These are phyloP conservation scores for Ogataea salicorniae DNA, from an alignment of 805 yeast genomes.

Conservation along the genomic window DNA sequence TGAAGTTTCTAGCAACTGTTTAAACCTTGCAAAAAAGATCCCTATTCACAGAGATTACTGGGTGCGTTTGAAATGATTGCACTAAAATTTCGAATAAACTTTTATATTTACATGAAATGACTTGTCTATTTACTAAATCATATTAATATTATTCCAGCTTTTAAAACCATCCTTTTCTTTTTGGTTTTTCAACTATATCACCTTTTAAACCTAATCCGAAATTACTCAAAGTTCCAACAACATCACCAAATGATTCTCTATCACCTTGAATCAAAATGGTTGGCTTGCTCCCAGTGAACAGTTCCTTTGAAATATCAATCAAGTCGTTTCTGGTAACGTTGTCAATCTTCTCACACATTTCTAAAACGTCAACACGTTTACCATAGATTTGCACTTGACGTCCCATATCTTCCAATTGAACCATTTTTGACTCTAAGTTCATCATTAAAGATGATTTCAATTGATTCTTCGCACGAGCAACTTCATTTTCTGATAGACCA, in stretches of 20 bases:
- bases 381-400: conserved; percentile 88
- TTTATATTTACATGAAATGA: neutral
- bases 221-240: conserved; percentile 53
- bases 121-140: neutral
- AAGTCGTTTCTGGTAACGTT: conserved; percentile 62
- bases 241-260: conserved; percentile 81
- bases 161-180: conserved; percentile 21
- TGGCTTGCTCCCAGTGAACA: conserved; percentile 73
- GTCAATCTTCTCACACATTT: conserved; percentile 78
- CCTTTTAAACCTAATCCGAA: conserved; percentile 63
- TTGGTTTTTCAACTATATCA: neutral
- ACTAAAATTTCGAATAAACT: no score
- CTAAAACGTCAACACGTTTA: conserved; percentile 63
- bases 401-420: conserved; percentile 93
- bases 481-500: conserved; percentile 66
- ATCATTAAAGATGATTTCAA: conserved; percentile 79
- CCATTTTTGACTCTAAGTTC: conserved; percentile 90
- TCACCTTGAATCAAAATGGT: conserved; percentile 88
- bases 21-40: no score
- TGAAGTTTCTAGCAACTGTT: no score
- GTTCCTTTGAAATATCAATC: conserved; percentile 64
- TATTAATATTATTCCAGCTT: neutral
- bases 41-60: no score
- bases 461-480: conserved; percentile 87
- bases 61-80: no score